These are phyloP conservation scores for Agaricus bisporus DNA, from an alignment of 768 basidiomycete genomes.

Conservation along the genomic window DNA sequence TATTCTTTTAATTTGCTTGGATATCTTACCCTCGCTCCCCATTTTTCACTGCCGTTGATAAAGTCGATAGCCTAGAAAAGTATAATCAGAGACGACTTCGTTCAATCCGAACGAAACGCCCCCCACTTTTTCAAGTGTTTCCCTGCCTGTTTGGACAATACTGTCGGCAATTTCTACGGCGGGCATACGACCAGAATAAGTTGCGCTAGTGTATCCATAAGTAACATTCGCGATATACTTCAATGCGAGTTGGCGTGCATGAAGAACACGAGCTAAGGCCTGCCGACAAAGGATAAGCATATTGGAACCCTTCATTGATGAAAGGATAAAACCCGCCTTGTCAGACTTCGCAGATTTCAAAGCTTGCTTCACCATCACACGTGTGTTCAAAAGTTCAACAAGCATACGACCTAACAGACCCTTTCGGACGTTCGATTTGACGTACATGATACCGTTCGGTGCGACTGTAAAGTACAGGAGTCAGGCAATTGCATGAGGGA, in stretches of 20 bases:
- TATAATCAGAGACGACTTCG: background rate
- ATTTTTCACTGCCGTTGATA: constrained; percentile 72
- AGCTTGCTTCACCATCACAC: constrained; percentile 97
- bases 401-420: constrained; percentile 90
- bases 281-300: constrained; percentile 22
- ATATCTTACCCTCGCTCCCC: constrained; percentile 64
- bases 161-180: constrained; percentile 97
- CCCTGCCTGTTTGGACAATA: constrained; percentile 93
- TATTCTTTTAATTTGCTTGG: too few species aligned
- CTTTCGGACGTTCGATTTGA: constrained; percentile 76
- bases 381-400: constrained; percentile 84
- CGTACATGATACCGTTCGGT: constrained; percentile 93
- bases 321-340: constrained; percentile 44
- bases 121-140: constrained; percentile 87
- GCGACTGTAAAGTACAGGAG: constrained; percentile 50
- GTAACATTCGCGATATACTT: constrained; percentile 95
- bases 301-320: background rate
- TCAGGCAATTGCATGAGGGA: background rate
- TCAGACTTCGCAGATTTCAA: constrained; percentile 79
- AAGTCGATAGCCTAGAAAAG: constrained; percentile 65
- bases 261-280: constrained; percentile 70
- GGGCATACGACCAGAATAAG: constrained; percentile 96
- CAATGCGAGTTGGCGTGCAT: constrained; percentile 88
- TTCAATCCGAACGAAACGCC: constrained; percentile 6
- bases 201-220: constrained; percentile 94